phyloP scores from a whole-genome alignment of 2,329 filamentous ascomycete species.

The Penicillium crustosum region DNA sequence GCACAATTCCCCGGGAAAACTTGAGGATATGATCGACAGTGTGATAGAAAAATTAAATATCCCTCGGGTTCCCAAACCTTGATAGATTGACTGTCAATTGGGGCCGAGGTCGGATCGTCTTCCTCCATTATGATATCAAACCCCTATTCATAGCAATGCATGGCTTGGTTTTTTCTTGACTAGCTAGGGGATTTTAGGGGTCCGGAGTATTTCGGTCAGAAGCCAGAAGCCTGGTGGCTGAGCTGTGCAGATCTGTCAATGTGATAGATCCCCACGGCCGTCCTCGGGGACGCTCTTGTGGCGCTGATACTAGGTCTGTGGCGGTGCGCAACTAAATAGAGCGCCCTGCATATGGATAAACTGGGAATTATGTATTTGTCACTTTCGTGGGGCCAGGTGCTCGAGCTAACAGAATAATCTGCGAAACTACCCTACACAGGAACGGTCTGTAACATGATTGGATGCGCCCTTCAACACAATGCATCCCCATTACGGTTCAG shows the following conservation, averaged over 20 bases:
- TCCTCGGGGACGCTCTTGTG: slow-evolving; percentile 14
- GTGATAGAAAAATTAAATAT: neutral
- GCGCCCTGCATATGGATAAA: neutral
- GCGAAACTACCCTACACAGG: neutral
- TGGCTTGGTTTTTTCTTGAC: slow-evolving; percentile 3
- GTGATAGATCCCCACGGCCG: slow-evolving; percentile 17
- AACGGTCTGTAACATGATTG: slow-evolving; percentile 14
- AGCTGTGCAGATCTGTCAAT: slow-evolving; percentile 12
- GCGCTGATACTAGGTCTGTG: slow-evolving; percentile 18
- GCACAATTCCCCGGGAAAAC: neutral
- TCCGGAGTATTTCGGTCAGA: slow-evolving; percentile 19
- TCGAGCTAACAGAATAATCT: neutral
- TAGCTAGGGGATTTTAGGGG: slow-evolving; percentile 9
- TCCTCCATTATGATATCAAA: neutral
- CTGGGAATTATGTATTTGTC: slow-evolving; percentile 1
- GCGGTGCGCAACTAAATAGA: slow-evolving; percentile 20
- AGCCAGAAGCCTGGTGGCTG: slow-evolving; percentile 9
- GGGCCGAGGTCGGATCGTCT: slow-evolving; percentile 1
- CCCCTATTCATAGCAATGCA: slow-evolving; percentile 6
- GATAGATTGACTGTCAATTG: neutral
- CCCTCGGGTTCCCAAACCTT: neutral
- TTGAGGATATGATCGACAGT: slow-evolving; percentile 1
- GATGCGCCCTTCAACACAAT: slow-evolving; percentile 6
- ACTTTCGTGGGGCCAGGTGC: slow-evolving; percentile 1
- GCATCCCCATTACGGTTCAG: slow-evolving; percentile 20